Base-by-base conservation (phyloP, 495 filamentous ascomycete genomes). In the Cercophora scortea region DNA sequence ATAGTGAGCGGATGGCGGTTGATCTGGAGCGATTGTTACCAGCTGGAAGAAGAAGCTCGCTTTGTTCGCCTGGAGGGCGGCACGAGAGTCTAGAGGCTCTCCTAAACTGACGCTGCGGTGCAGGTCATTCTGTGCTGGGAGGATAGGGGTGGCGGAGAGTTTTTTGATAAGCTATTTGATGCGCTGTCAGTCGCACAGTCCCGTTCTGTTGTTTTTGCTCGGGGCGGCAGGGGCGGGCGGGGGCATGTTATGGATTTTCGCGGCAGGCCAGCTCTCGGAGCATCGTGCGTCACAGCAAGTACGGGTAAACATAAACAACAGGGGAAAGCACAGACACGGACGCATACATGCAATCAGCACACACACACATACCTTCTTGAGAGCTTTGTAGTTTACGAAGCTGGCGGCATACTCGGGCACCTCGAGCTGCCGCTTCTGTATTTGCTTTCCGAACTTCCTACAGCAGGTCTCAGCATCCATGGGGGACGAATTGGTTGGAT, bases 371-470 rank as follows among this genome's bases (percentile, higher is more conserved):
- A 96, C 93, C 87, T 97, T 96, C 71, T 98, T 98, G 56, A 98
- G 77, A 50, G 89, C 92, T 74, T 98, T 98, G 75, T 98, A 98
- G 72, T 98, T 96, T 47, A 97, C 91, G 67, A 98, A 97, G 71
- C 89, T 95, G 47, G 92, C 89, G 45, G 92, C 93, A 86, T 98
- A 98, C 79, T 98, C 93, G 36, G 93, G 93, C 35, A 98, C 88
- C 70, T 98, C 93, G 61, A 98, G 89, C 76, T 97, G 92, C 68
- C 90, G 85, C 78, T 93, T 95, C 75, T 96, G 94, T 57, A 97
- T 93, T 61, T 96, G 87, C 79, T 98, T 98, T 68, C 93, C 93
- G 76, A 97, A 98, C 82, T 98, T 97, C 93, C 93, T 98, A 53
- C 59, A 41, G 38, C 12, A 33, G 33, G 50, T 48, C 44, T 53